phyloP scores from a whole-genome alignment of 257 asterid species.

The Knoxia roxburghii region DNA sequence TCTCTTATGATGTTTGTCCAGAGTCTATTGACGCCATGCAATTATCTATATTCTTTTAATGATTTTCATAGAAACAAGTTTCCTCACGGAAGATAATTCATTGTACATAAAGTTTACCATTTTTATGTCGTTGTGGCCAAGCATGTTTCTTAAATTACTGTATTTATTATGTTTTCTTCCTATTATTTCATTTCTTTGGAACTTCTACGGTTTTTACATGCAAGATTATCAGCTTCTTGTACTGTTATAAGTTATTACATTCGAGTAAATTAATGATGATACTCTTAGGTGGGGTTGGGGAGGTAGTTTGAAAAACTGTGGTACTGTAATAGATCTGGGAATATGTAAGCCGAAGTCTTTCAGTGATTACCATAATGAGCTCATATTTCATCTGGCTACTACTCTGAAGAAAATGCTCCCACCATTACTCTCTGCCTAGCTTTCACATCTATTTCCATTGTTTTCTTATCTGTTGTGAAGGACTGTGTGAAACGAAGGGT shows the following conservation, averaged over 20 bases:
- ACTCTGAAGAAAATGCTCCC: not conserved
- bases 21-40: not conserved
- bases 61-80: not conserved
- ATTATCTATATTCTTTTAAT: not conserved
- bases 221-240: too few relatives aligned
- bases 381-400: constrained; percentile 1
- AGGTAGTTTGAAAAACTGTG: too few relatives aligned
- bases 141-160: not conserved
- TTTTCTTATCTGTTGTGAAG: constrained; percentile 25
- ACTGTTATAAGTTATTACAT: too few relatives aligned
- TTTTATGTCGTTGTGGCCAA: not conserved
- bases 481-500: constrained; percentile 82
- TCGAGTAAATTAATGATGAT: too few relatives aligned
- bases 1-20: not conserved
- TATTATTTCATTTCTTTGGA: too few relatives aligned
- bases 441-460: not conserved
- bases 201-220: too few relatives aligned
- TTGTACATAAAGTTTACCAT: not conserved
- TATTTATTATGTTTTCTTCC: too few relatives aligned
- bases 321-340: not conserved
- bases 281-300: too few relatives aligned
- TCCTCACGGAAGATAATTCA: too few relatives aligned
- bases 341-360: not conserved
- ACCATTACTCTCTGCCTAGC: not conserved
- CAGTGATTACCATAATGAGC: not conserved